phyloP scores from a whole-genome alignment of 2,329 filamentous ascomycete genomes.

The Clarireedia hainanense region DNA sequence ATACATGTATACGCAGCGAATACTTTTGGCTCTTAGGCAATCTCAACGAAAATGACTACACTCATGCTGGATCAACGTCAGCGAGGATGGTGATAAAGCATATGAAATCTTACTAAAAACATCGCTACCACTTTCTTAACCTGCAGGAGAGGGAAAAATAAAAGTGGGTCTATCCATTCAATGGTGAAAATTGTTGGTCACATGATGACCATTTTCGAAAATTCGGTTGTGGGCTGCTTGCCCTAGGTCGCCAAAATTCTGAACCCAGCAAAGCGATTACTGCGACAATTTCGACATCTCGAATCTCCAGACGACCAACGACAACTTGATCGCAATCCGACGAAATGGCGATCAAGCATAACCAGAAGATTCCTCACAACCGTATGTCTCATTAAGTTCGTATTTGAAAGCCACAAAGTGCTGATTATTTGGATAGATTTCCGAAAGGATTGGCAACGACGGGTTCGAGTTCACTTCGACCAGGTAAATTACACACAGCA shows the following conservation, averaged over 20 bases:
- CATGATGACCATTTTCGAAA: conserved; percentile 6
- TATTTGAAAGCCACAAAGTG: conserved; percentile 21
- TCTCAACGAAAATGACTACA: not conserved
- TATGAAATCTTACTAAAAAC: not conserved
- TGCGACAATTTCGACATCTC: conserved; percentile 15
- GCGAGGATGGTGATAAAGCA: not conserved
- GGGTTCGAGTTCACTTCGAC: conserved; percentile 98
- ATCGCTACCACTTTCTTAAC: too few species aligned
- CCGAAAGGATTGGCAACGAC: conserved; percentile 99
- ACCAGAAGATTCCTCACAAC: conserved; percentile 97
- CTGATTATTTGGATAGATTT: conserved; percentile 57
- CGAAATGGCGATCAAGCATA: conserved; percentile 91
- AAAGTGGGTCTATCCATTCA: not conserved
- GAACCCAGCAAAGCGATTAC: conserved; percentile 9
- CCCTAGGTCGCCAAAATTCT: conserved; percentile 10
- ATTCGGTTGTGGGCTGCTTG: conserved; percentile 11
- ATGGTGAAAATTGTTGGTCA: conserved; percentile 1
- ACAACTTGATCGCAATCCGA: conserved; percentile 26
- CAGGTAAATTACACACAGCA: conserved; percentile 59
- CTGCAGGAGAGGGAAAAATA: too few species aligned
- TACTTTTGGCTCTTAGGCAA: not conserved
- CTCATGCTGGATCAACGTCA: not conserved
- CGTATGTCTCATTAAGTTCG: conserved; percentile 49
- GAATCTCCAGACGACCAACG: conserved; percentile 17
- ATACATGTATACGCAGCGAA: too few species aligned